Base-by-base conservation (phyloP, 495 filamentous ascomycete genomes). In the Aspergillus baeticus region DNA sequence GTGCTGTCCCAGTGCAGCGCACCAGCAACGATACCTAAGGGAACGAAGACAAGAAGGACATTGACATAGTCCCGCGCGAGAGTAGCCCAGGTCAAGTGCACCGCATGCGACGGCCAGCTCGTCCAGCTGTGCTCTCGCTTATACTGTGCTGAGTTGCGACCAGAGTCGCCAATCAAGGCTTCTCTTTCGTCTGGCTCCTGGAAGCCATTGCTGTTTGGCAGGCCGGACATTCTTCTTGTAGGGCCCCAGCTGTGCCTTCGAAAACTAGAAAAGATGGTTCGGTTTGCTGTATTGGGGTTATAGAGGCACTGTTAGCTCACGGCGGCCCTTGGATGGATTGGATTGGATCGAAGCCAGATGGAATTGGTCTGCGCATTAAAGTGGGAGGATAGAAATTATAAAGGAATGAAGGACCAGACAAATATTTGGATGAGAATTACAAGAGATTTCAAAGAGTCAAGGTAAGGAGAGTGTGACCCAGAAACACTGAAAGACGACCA, bases 31-130 rank as follows among this genome's bases (percentile, higher is more conserved):
- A 98, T 93, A 35, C 93, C 94, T 51, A 95, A 64, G 6, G 94
- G 94, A 8, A 98, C 94, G 65, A 95, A 94, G 51, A 96, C 69
- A 52, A 98, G 81, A 5, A 98, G 77, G 23, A 94, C 58, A 67
- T 97, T 98, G 68, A 94, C 86, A 69, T 90, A 91, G 65, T 90
- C 86, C 55, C 83, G 84, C 21, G 69, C 62, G n/a, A 87, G 67
- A 14, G 76, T 82, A 53, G 67, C 46, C 79, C 80, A 84, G 3
- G 80, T 80, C 49, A 80, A 66, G 57, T 71, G 74, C 33, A 71
- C 65, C 15, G 77, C 69, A 10, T 74, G 74, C 52, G 78, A 74
- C 14, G 87, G 86, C 71, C 78, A 85, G 49, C 75, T 73, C 42
- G 86, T 75, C 70, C 83, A 84, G 46, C 64, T 60, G 2, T 66